These are phyloP conservation scores for Penicillium turbatum DNA, from an alignment of 495 filamentous ascomycete genomes.

Conservation along the genomic window DNA sequence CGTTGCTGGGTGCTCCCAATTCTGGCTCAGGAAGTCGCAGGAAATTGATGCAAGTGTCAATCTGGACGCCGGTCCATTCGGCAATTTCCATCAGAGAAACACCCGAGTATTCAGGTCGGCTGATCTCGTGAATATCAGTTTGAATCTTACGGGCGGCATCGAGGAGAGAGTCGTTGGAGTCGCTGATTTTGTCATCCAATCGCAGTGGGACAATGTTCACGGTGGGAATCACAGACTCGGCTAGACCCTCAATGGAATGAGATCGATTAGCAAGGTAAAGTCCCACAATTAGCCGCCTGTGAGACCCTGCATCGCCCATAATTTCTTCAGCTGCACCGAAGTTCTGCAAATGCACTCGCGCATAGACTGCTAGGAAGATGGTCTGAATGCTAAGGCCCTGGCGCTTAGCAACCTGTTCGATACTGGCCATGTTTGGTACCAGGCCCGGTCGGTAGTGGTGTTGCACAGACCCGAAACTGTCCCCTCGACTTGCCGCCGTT, in stretches of 20 bases:
- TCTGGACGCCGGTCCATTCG: constrained; percentile 34
- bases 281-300: constrained; percentile 20
- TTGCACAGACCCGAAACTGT: constrained; percentile 20
- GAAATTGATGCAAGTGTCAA: constrained; percentile 37
- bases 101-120: constrained; percentile 24
- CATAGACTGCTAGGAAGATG: constrained; percentile 33
- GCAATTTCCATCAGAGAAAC: constrained; percentile 34
- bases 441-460: constrained; percentile 29
- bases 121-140: constrained; percentile 31
- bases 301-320: not conserved
- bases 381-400: constrained; percentile 33
- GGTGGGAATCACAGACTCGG: constrained; percentile 29
- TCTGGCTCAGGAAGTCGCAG: constrained; percentile 27
- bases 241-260: constrained; percentile 23
- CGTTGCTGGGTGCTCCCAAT: constrained; percentile 6
- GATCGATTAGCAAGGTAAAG: constrained; percentile 38
- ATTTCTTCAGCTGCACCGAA: constrained; percentile 1
- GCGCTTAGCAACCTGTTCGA: constrained; percentile 27
- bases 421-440: constrained; percentile 22
- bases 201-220: constrained; percentile 37
- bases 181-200: constrained; percentile 19
- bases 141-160: constrained; percentile 27
- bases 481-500: constrained; percentile 3
- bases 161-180: constrained; percentile 17
- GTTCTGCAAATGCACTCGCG: constrained; percentile 24